Conservation (phyloP, 768 basidiomycete species). For the Boletus rex-veris region DNA sequence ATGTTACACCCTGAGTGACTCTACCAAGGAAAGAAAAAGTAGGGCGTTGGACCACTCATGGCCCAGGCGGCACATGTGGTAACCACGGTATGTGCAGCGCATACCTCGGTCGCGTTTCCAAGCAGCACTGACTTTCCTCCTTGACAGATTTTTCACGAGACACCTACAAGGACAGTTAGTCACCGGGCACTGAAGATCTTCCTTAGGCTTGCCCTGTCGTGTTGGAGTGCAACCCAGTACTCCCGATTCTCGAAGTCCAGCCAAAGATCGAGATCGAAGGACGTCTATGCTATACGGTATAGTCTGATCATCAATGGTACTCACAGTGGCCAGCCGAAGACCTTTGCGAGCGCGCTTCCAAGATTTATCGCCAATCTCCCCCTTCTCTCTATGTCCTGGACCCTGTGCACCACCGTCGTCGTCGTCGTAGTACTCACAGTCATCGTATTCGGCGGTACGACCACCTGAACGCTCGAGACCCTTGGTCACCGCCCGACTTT, state of each 20-base stretch:
- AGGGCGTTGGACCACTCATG: conserved; percentile 45
- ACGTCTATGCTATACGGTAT: not conserved
- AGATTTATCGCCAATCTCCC: conserved; percentile 13
- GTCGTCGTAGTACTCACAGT: no score
- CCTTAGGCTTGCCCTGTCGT: not conserved
- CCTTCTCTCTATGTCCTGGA: no score
- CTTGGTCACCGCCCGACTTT: conserved; percentile 46
- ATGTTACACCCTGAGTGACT: not conserved
- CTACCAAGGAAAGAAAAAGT: conserved; percentile 34
- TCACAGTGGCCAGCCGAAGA: conserved; percentile 51
- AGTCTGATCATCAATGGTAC: conserved; percentile 5
- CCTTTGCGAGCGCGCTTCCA: conserved; percentile 51
- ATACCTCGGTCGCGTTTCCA: no score
- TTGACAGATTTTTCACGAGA: no score
- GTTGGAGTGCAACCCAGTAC: conserved; percentile 53
- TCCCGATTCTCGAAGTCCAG: conserved; percentile 44
- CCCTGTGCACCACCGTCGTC: conserved; percentile 36
- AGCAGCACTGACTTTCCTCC: no score
- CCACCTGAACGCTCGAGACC: conserved; percentile 92
- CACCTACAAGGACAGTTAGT: conserved; percentile 5
- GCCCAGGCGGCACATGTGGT: conserved; percentile 43
- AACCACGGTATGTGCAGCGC: no score
- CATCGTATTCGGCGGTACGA: conserved; percentile 94
- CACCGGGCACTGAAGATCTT: not conserved
- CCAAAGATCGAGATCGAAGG: conserved; percentile 53